Percentiles rank a stretch among this genome's conserved stretches.
Conservation (phyloP, 202 grass and related monocot genomes). For the Brachypodium distachyon region DNA sequence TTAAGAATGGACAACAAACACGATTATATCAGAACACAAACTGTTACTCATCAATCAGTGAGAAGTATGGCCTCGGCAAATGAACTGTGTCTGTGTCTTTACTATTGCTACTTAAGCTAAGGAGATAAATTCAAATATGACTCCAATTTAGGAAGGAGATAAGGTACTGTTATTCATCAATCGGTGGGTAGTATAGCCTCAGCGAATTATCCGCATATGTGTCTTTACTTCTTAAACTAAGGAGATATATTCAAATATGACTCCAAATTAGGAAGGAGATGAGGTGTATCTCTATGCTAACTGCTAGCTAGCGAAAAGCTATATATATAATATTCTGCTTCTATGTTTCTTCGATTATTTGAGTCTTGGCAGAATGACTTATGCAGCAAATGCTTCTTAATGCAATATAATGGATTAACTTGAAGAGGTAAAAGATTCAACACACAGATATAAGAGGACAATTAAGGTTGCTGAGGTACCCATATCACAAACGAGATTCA, state of each 20-base stretch:
- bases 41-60: background rate
- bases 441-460: background rate
- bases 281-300: background rate
- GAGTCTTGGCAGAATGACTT: background rate
- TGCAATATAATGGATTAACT: background rate
- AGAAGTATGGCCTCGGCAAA: background rate
- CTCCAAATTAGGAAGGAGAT: background rate
- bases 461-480: background rate
- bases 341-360: background rate
- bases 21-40: background rate
- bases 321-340: background rate
- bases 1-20: conserved; percentile 9
- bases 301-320: background rate
- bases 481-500: background rate
- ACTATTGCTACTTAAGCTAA: background rate
- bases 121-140: background rate
- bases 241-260: background rate
- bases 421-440: background rate
- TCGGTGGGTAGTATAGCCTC: too few species aligned
- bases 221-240: background rate
- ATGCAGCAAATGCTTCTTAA: background rate
- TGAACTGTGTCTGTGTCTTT: background rate
- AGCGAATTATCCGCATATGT: too few species aligned
- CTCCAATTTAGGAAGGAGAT: background rate
- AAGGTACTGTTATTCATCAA: too few species aligned